Evolutionary conservation across 2,329 filamentous ascomycete species (phyloP).

Genomic region (Lecanicillium sp.): DNA sequence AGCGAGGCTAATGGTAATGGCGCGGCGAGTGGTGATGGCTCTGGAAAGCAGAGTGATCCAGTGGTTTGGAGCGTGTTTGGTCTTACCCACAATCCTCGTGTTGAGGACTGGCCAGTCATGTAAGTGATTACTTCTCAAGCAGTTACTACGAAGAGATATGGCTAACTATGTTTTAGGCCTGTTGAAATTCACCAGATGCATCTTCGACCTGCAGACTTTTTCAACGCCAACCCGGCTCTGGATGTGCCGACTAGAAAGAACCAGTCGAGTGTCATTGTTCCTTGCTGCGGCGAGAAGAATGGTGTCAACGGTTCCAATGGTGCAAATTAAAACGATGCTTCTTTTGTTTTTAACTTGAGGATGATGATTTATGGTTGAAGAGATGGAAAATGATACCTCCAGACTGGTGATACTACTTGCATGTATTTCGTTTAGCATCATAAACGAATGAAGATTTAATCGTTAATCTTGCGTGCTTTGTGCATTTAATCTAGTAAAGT

Average conservation of each 20-base stretch:
- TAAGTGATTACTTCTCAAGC: slow-evolving; percentile 20
- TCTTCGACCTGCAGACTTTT: slow-evolving; percentile 36
- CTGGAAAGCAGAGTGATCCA: slow-evolving; percentile 19
- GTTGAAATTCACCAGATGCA: slow-evolving; percentile 39
- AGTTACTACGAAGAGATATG: neutral
- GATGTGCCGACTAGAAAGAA: slow-evolving; percentile 30
- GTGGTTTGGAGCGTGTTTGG: slow-evolving; percentile 41
- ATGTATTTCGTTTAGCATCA: too few species aligned
- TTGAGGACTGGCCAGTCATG: slow-evolving; percentile 45
- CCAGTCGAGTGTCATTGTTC: slow-evolving; percentile 31
- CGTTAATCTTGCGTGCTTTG: too few species aligned
- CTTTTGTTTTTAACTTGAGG: too few species aligned
- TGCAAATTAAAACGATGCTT: slow-evolving; percentile 1
- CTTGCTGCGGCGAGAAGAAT: slow-evolving; percentile 19
- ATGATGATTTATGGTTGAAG: too few species aligned
- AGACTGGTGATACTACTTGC: too few species aligned
- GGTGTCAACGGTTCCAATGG: slow-evolving; percentile 5
- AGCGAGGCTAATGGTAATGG: slow-evolving; percentile 9
- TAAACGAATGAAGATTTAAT: too few species aligned
- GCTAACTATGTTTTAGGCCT: slow-evolving; percentile 26
- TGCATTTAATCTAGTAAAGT: too few species aligned
- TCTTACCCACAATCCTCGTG: slow-evolving; percentile 38
- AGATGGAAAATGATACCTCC: too few species aligned
- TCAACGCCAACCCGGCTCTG: slow-evolving; percentile 35
- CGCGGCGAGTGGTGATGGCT: slow-evolving; percentile 1